A percentile compares a stretch with the other conserved stretches of the same genome.
Conservation (phyloP, 306 rosid genomes). For the Vigna hirtella region DNA sequence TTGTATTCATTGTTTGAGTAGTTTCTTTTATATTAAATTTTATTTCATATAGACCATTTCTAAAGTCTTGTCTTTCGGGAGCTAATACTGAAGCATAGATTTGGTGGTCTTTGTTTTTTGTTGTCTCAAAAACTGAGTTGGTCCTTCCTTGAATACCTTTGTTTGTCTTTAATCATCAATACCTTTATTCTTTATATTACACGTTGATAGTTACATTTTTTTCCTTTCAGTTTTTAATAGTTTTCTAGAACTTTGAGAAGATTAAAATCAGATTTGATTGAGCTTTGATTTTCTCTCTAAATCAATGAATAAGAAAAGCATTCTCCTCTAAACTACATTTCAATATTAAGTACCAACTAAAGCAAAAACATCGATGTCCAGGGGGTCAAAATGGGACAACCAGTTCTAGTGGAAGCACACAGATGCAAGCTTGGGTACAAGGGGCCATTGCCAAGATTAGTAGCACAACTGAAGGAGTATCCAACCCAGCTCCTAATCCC, state of each 20-base stretch:
- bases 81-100: constrained; percentile 11
- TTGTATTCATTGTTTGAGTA: background rate
- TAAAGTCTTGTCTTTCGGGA: background rate
- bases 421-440: constrained; percentile 97
- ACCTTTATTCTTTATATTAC: constrained; percentile 33
- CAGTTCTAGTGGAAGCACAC: constrained; percentile 81
- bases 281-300: background rate
- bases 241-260: background rate
- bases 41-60: constrained; percentile 22
- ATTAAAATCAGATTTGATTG: background rate
- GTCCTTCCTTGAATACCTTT: constrained; percentile 34
- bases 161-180: constrained; percentile 8
- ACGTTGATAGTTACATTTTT: background rate
- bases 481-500: constrained; percentile 79
- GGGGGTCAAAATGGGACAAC: constrained; percentile 86
- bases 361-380: constrained; percentile 47
- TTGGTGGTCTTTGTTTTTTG: constrained; percentile 29
- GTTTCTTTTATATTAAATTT: background rate
- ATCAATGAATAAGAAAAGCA: background rate
- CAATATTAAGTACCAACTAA: constrained; percentile 33
- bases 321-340: background rate
- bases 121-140: constrained; percentile 12
- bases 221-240: background rate
- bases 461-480: constrained; percentile 77
- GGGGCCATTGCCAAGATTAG: constrained; percentile 96